These are phyloP conservation scores for Neurospora crassa DNA, from an alignment of 2,329 filamentous ascomycete genomes.

Conservation along the genomic window DNA sequence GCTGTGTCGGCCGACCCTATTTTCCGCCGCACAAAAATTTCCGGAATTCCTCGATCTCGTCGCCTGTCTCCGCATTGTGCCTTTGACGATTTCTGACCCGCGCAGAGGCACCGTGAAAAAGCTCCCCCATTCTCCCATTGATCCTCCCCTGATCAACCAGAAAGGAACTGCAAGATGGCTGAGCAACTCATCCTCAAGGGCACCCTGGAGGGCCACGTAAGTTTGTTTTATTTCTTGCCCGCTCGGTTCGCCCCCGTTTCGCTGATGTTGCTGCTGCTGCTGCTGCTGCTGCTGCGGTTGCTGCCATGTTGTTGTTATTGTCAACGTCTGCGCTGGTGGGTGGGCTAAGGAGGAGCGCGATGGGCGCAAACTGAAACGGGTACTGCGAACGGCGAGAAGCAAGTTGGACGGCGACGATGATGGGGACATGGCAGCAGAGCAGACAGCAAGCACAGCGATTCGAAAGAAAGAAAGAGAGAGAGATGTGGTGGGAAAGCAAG, in stretches of 20 bases:
- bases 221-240: constrained; percentile 26
- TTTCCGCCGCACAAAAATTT: constrained; percentile 45
- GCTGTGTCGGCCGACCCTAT: constrained; percentile 31
- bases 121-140: constrained; percentile 26
- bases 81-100: constrained; percentile 22
- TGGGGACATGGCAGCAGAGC: neutral
- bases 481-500: neutral
- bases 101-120: constrained; percentile 17
- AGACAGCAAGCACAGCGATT: neutral
- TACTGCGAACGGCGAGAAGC: neutral
- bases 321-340: neutral
- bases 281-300: constrained; percentile 10
- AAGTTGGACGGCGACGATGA: neutral
- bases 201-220: constrained; percentile 92
- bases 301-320: neutral
- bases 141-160: constrained; percentile 31
- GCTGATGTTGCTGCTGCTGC: constrained; percentile 8
- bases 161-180: constrained; percentile 52
- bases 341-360: neutral
- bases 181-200: constrained; percentile 94
- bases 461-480: neutral
- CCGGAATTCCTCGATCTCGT: constrained; percentile 25
- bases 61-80: constrained; percentile 14
- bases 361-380: neutral
- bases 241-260: constrained; percentile 4